Conservation (phyloP, 257 asterid genomes). For the Scutellaria baicalensis region DNA sequence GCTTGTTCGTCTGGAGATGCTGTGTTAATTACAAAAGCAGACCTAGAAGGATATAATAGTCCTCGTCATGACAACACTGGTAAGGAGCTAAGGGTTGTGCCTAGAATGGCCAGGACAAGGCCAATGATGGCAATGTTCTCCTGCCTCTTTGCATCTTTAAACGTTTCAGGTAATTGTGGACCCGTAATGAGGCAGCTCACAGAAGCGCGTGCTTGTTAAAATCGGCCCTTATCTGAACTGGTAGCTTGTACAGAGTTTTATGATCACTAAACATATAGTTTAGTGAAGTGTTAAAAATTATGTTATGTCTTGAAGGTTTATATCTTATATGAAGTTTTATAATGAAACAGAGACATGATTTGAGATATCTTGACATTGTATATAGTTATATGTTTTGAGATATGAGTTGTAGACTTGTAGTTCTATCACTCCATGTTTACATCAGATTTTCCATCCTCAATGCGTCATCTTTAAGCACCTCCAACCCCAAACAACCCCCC, state of each 20-base stretch:
- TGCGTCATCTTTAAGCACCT: not conserved
- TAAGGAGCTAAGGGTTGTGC: constrained; percentile 39
- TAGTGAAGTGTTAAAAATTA: not conserved
- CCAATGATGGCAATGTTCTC: constrained; percentile 78
- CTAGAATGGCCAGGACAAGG: constrained; percentile 31
- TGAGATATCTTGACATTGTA: not conserved
- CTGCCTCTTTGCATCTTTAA: constrained; percentile 74
- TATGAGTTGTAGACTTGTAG: constrained; percentile 5
- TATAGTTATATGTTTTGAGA: not conserved
- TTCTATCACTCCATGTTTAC: not conserved
- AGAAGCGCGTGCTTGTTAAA: constrained; percentile 55
- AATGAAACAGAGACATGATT: not conserved
- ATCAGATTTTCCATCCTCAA: not conserved
- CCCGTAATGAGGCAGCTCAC: constrained; percentile 61
- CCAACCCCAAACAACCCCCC: too few species aligned
- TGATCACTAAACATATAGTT: not conserved
- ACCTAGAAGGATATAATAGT: constrained; percentile 80
- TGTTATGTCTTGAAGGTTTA: constrained; percentile 7
- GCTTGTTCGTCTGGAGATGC: constrained; percentile 61
- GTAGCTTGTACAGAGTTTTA: constrained; percentile 25
- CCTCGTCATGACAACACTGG: constrained; percentile 32
- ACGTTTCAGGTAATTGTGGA: constrained; percentile 49
- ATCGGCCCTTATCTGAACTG: not conserved
- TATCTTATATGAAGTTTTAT: constrained; percentile 12
- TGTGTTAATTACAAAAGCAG: constrained; percentile 78